A percentile compares a stretch with the other conserved stretches of the same genome.
These are phyloP conservation scores for Mycena pura DNA, from an alignment of 768 basidiomycete genomes.

Conservation along the genomic window DNA sequence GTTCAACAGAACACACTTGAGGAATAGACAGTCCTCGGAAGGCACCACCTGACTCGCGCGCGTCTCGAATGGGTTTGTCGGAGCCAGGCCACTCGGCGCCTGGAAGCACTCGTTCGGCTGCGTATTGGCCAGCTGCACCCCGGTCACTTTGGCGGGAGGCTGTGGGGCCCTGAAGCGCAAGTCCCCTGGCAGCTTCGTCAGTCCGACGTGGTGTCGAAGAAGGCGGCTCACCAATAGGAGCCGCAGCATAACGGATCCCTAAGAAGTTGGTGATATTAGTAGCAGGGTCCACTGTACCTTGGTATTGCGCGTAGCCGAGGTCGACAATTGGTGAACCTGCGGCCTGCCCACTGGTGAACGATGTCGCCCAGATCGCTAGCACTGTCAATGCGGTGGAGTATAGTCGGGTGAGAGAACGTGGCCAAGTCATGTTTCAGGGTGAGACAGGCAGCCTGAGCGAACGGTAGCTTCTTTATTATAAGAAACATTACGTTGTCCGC, in stretches of 20 bases:
- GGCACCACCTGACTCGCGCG: too few species aligned
- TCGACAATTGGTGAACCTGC: constrained; percentile 47
- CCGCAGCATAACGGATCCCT: constrained; percentile 56
- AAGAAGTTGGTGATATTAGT: constrained; percentile 46
- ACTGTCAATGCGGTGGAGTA: too few species aligned
- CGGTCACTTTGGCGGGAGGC: constrained; percentile 31
- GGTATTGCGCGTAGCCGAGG: constrained; percentile 53
- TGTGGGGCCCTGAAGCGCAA: constrained; percentile 44
- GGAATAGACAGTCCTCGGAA: constrained; percentile 50
- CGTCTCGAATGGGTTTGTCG: too few species aligned
- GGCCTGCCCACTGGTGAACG: too few species aligned
- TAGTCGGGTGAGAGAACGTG: too few species aligned
- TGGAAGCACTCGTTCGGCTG: constrained; percentile 41
- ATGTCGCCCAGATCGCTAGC: too few species aligned
- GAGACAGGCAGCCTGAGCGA: too few species aligned
- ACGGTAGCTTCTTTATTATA: too few species aligned
- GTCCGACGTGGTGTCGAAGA: not conserved
- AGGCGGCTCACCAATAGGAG: constrained; percentile 53
- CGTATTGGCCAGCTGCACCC: constrained; percentile 39
- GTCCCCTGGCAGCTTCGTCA: constrained; percentile 26
- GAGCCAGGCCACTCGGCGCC: too few species aligned
- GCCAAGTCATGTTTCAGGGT: too few species aligned
- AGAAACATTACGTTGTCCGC: too few species aligned
- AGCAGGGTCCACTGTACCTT: constrained; percentile 44
- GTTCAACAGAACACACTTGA: constrained; percentile 43